Evolutionary conservation across 352 stramenopile species (phyloP).

Genomic region (Pythium phragmiticola): DNA sequence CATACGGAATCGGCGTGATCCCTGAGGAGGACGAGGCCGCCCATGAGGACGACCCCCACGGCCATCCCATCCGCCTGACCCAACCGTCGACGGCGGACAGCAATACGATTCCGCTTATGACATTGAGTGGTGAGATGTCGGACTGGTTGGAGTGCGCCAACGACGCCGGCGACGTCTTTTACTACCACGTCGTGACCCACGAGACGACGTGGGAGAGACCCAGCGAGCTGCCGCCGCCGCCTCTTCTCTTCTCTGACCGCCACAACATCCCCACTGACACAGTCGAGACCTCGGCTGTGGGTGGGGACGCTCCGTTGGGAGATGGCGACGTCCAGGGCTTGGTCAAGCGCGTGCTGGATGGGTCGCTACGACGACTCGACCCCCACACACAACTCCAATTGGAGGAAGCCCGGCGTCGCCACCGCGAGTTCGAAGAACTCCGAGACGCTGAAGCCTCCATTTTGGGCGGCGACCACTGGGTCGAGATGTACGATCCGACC

Average conservation of each 20-base stretch:
- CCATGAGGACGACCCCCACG: not conserved
- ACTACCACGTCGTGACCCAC: constrained; percentile 36
- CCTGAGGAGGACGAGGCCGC: constrained; percentile 9
- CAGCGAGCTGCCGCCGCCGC: not conserved
- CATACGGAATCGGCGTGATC: constrained; percentile 22
- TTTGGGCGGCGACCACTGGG: constrained; percentile 38
- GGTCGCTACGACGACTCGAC: constrained; percentile 28
- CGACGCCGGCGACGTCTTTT: constrained; percentile 46
- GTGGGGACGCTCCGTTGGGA: no score
- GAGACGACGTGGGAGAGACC: constrained; percentile 49
- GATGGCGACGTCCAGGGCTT: constrained; percentile 8
- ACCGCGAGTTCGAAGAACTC: constrained; percentile 30
- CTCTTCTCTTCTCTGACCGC: not conserved
- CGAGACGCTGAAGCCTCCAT: constrained; percentile 29
- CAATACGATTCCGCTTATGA: constrained; percentile 21
- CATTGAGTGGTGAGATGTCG: constrained; percentile 15
- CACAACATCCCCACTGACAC: no score
- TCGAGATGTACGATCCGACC: constrained; percentile 53
- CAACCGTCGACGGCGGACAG: not conserved
- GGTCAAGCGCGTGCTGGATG: constrained; percentile 27
- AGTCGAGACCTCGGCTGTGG: no score
- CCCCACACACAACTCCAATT: constrained; percentile 27
- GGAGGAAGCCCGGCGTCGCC: constrained; percentile 29
- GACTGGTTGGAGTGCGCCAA: constrained; percentile 44
- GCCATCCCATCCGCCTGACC: not conserved